Conservation (phyloP, 2,329 filamentous ascomycete genomes). For the Trichophyton verrucosum region DNA sequence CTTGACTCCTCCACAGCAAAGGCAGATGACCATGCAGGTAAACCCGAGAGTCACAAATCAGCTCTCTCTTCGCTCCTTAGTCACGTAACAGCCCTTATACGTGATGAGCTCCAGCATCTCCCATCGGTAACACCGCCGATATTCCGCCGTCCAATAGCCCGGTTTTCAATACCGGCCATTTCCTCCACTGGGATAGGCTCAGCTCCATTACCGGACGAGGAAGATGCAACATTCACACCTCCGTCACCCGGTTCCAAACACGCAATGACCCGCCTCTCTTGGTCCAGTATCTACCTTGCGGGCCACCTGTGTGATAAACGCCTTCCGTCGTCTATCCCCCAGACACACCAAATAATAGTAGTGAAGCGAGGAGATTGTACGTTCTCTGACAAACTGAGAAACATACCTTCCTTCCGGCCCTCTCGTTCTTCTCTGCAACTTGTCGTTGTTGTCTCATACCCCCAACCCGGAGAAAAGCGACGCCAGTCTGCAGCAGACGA, state of each 20-base stretch:
- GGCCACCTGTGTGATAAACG: slow-evolving; percentile 51
- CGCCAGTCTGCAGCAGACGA: slow-evolving; percentile 21
- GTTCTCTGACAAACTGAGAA: slow-evolving; percentile 69
- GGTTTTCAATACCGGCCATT: slow-evolving; percentile 36
- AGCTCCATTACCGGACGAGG: slow-evolving; percentile 55
- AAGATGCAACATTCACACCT: slow-evolving; percentile 38
- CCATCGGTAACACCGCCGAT: slow-evolving; percentile 22
- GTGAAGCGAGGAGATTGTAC: slow-evolving; percentile 71
- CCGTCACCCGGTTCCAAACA: slow-evolving; percentile 24
- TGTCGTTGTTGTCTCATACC: slow-evolving; percentile 43
- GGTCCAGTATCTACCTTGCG: slow-evolving; percentile 59
- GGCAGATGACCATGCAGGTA: slow-evolving; percentile 16
- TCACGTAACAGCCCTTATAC: slow-evolving; percentile 41
- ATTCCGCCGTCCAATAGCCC: slow-evolving; percentile 22
- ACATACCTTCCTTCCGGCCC: slow-evolving; percentile 67
- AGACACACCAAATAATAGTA: slow-evolving; percentile 61
- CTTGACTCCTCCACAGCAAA: slow-evolving; percentile 18
- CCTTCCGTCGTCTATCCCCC: slow-evolving; percentile 41
- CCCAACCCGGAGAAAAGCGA: slow-evolving; percentile 9
- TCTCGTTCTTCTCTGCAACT: slow-evolving; percentile 55
- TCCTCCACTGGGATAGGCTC: slow-evolving; percentile 44
- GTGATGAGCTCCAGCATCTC: slow-evolving; percentile 27
- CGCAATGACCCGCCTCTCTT: slow-evolving; percentile 44
- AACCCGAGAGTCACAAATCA: slow-evolving; percentile 21
- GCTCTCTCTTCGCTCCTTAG: slow-evolving; percentile 37